These are phyloP conservation scores for Clavispora carvajalis DNA, from an alignment of 805 yeast species.

Conservation along the genomic window DNA sequence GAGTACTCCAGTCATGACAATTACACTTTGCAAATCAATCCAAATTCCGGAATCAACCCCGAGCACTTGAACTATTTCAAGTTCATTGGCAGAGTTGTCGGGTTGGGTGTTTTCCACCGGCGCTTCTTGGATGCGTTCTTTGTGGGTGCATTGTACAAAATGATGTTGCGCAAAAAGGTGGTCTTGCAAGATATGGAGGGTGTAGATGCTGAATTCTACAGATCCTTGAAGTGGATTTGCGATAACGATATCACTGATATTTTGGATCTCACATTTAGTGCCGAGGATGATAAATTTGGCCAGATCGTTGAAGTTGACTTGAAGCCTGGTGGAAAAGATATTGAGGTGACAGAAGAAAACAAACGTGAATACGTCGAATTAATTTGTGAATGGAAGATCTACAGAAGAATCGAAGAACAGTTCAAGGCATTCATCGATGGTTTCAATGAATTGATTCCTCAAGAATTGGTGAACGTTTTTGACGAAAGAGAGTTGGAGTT, in stretches of 20 bases:
- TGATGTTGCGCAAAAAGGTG: slow-evolving; percentile 94
- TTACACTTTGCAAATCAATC: slow-evolving; percentile 95
- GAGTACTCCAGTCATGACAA: slow-evolving; percentile 98
- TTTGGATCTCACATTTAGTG: slow-evolving; percentile 82
- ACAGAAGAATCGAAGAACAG: slow-evolving; percentile 89
- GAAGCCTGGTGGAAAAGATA: slow-evolving; percentile 81
- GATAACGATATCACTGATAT: slow-evolving; percentile 86
- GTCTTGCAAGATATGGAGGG: slow-evolving; percentile 97
- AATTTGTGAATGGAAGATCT: slow-evolving; percentile 93
- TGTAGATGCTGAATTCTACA: slow-evolving; percentile 94
- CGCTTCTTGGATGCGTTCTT: slow-evolving; percentile 97
- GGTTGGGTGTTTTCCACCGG: slow-evolving; percentile 96
- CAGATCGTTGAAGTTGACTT: slow-evolving; percentile 84
- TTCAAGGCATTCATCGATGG: slow-evolving; percentile 96
- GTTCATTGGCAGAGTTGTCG: slow-evolving; percentile 97
- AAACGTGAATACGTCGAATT: slow-evolving; percentile 85
- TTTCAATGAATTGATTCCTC: slow-evolving; percentile 95
- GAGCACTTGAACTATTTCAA: slow-evolving; percentile 97
- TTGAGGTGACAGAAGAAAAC: slow-evolving; percentile 91
- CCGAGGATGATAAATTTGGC: slow-evolving; percentile 92
- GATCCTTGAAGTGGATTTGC: slow-evolving; percentile 91
- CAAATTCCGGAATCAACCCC: slow-evolving; percentile 94
- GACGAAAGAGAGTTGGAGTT: slow-evolving; percentile 97
- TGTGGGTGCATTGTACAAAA: slow-evolving; percentile 95
- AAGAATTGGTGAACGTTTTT: slow-evolving; percentile 91